Conservation (phyloP, 345 rosid genomes). For the Populus pruinosa region DNA sequence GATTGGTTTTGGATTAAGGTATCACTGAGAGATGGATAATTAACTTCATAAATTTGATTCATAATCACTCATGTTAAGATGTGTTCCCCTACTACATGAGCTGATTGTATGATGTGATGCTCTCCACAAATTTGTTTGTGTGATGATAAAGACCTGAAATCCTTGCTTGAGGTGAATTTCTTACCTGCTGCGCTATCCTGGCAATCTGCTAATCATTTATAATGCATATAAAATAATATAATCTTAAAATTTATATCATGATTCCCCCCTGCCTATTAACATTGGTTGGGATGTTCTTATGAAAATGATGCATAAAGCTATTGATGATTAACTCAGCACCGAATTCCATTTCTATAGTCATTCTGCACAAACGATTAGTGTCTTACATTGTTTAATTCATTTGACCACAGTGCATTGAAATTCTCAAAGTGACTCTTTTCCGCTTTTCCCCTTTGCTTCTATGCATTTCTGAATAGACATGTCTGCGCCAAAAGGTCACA, state of each 20-base stretch:
- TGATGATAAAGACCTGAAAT: background rate
- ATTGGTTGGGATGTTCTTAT: background rate
- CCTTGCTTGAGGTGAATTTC: background rate
- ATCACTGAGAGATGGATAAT: background rate
- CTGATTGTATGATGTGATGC: background rate
- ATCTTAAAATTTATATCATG: background rate
- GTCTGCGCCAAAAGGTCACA: constrained; percentile 84
- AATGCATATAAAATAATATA: background rate
- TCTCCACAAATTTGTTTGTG: background rate
- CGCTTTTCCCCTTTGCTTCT: background rate
- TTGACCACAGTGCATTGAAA: background rate
- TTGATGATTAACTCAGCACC: background rate
- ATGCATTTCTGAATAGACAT: constrained; percentile 47
- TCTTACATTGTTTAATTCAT: background rate
- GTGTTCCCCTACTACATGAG: background rate
- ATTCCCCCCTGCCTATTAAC: background rate
- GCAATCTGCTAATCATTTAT: background rate
- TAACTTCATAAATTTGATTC: background rate
- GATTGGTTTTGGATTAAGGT: background rate
- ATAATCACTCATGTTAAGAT: background rate
- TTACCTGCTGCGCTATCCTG: background rate
- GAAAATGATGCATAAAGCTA: background rate
- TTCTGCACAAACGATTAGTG: background rate
- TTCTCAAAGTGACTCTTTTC: background rate
- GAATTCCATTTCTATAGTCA: background rate